Evolutionary conservation across 768 basidiomycete species (phyloP).

Genomic region (Tricholomella constricta): DNA sequence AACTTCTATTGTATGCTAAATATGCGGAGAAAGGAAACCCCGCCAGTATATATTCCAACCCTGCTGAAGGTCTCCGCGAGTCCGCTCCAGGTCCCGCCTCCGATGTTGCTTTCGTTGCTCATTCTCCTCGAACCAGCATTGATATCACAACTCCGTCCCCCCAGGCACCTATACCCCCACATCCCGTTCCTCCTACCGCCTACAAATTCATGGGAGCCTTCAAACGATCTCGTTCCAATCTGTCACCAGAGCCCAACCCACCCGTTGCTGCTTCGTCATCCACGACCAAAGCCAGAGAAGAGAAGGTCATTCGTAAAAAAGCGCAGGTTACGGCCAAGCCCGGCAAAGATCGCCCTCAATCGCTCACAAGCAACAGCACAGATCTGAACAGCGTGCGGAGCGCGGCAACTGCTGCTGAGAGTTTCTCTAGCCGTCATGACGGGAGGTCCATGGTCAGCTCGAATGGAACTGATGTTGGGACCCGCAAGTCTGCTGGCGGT

Average conservation of each 20-base stretch:
- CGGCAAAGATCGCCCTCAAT: slow-evolving; percentile 47
- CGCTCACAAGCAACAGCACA: slow-evolving; percentile 56
- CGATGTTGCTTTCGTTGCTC: slow-evolving; percentile 55
- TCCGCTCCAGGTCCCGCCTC: slow-evolving; percentile 50
- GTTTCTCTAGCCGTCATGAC: slow-evolving; percentile 25
- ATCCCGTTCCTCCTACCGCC: slow-evolving; percentile 52
- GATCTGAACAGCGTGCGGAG: slow-evolving; percentile 52
- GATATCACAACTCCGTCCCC: slow-evolving; percentile 41
- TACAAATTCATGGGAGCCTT: slow-evolving; percentile 69
- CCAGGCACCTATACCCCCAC: slow-evolving; percentile 29
- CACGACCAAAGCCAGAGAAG: slow-evolving; percentile 9
- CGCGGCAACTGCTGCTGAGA: slow-evolving; percentile 40
- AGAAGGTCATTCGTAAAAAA: slow-evolving; percentile 11
- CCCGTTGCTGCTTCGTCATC: slow-evolving; percentile 27
- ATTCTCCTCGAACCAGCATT: slow-evolving; percentile 49
- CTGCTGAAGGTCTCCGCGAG: slow-evolving; percentile 46
- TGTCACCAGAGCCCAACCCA: slow-evolving; percentile 44
- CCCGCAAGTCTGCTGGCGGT: slow-evolving; percentile 11
- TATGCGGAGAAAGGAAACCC: slow-evolving; percentile 72
- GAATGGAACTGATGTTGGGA: slow-evolving; percentile 7
- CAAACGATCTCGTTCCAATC: slow-evolving; percentile 63
- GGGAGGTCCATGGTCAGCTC: slow-evolving; percentile 11
- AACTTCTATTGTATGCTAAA: slow-evolving; percentile 76
- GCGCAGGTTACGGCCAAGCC: background rate
- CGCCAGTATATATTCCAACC: slow-evolving; percentile 52